Evolutionary conservation across 139 green algal species (phyloP), one percentile per base, ranked within the genome.

Genomic region (Zygnema cylindricum): DNA sequence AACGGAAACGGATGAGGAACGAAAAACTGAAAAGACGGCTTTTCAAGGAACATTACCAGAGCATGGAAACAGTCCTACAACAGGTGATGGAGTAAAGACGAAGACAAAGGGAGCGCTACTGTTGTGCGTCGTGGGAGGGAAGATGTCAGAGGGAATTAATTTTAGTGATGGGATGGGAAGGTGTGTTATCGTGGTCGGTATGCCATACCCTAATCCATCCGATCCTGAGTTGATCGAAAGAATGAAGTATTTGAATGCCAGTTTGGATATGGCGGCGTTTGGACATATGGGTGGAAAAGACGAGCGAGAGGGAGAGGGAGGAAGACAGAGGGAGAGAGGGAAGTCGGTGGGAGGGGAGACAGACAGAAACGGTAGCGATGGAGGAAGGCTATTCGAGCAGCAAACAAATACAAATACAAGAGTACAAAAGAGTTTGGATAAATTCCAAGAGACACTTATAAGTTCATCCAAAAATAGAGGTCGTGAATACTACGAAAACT

Each of bases 71-170:
- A 40, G 11, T 79, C 11, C 71, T 23, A 11, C 7, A 40, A 23
- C 16, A 25, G 36, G 36, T n/a, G 16, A 25, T 7, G 49, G 49
- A 7, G 16, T 7, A 63, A 63, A 63, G 49, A 3, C 71, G 11
- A 41, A 43, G 36, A 41, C 7, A 16, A 79, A 43, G 16, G 71
- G 71, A 7, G 96, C 96, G 1, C 36, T 99, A 43, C 86, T 99
- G 86, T 90, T 99, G 81, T 96, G 93, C 75, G 97, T 99, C 69
- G 95, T 99, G 43, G 97, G 97, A 1, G 97, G 93, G 36, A 98
- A 98, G 89, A 94, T 99, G 86, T 95, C 94, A 2, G 97, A 99
- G 84, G 97, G 97, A 2, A 99, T 99, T 94, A 99, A 99, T 93
- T 99, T 99, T 93, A 97, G 95, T 0, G 96, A 99, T 88, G 94